These are phyloP conservation scores for Teratosphaeria viscida DNA, from an alignment of 2,329 filamentous ascomycete genomes.

Conservation along the genomic window DNA sequence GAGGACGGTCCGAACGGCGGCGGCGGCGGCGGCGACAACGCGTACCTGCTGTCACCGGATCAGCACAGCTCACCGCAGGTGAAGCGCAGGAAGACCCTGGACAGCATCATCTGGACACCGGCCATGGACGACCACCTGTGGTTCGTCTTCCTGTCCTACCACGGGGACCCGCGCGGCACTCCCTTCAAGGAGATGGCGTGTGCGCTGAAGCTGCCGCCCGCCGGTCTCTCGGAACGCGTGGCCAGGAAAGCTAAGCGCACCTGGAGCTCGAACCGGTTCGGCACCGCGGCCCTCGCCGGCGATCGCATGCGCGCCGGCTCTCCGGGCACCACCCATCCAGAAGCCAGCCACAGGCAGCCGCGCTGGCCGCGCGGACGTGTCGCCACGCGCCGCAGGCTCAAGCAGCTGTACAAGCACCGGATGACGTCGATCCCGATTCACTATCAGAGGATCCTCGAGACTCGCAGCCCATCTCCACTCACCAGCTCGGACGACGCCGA, in stretches of 20 bases:
- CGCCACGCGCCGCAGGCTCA: slow-evolving; percentile 47
- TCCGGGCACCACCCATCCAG: slow-evolving; percentile 34
- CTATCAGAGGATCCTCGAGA: slow-evolving; percentile 52
- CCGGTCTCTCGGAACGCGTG: slow-evolving; percentile 54
- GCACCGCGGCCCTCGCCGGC: slow-evolving; percentile 18
- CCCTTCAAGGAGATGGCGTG: slow-evolving; percentile 55
- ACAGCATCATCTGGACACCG: slow-evolving; percentile 42
- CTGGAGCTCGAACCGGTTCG: slow-evolving; percentile 40
- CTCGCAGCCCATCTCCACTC: slow-evolving; percentile 51
- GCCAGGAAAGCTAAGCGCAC: slow-evolving; percentile 50
- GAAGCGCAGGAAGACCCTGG: slow-evolving; percentile 35
- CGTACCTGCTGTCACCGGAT: slow-evolving; percentile 12
- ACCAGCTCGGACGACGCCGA: slow-evolving; percentile 25
- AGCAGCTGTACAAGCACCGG: slow-evolving; percentile 50
- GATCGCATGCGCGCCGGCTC: slow-evolving; percentile 25
- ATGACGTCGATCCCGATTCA: slow-evolving; percentile 50
- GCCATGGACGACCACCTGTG: slow-evolving; percentile 58
- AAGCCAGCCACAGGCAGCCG: slow-evolving; percentile 25
- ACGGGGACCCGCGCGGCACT: slow-evolving; percentile 56
- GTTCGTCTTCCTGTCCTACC: slow-evolving; percentile 54
- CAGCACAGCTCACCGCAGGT: slow-evolving; percentile 13
- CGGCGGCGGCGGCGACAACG: slow-evolving; percentile 11
- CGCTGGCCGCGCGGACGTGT: slow-evolving; percentile 49
- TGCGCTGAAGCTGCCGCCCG: slow-evolving; percentile 42
- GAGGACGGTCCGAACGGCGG: slow-evolving; percentile 17